Evolutionary conservation across 495 filamentous ascomycete species (phyloP).

Genomic region (Podospora pseudocomata): DNA sequence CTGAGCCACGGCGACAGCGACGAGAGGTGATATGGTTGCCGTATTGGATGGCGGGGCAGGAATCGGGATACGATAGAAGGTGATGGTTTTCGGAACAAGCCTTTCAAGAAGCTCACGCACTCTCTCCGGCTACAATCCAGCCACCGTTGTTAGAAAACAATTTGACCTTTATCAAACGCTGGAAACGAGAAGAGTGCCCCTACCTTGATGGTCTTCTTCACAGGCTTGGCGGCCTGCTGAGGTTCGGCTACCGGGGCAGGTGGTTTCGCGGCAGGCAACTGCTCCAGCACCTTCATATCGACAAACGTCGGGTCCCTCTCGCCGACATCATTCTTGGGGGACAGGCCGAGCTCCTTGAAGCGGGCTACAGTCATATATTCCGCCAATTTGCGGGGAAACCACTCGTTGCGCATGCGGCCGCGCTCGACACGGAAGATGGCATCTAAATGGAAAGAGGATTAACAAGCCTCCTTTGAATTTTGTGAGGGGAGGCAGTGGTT

Average conservation of each 20-base stretch:
- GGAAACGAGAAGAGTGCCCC: not conserved
- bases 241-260: too few species aligned
- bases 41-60: slow-evolving; percentile 22
- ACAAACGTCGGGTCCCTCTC: slow-evolving; percentile 40
- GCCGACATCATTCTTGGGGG: slow-evolving; percentile 35
- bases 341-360: slow-evolving; percentile 40
- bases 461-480: slow-evolving; percentile 1
- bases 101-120: slow-evolving; percentile 88
- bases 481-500: not conserved
- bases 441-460: slow-evolving; percentile 25
- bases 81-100: slow-evolving; percentile 80
- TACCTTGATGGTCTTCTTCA: not conserved
- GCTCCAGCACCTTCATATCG: slow-evolving; percentile 5
- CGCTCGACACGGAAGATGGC: slow-evolving; percentile 44
- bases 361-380: slow-evolving; percentile 46
- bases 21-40: slow-evolving; percentile 22
- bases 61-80: slow-evolving; percentile 72
- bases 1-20: slow-evolving; percentile 10
- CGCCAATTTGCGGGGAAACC: slow-evolving; percentile 41
- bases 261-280: not conserved
- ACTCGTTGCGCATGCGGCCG: slow-evolving; percentile 48
- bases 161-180: not conserved
- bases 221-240: not conserved
- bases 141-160: slow-evolving; percentile 11
- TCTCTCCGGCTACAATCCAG: slow-evolving; percentile 26